phyloP scores from a whole-genome alignment of 495 filamentous ascomycete genomes.

The Podospora tetraspora region DNA sequence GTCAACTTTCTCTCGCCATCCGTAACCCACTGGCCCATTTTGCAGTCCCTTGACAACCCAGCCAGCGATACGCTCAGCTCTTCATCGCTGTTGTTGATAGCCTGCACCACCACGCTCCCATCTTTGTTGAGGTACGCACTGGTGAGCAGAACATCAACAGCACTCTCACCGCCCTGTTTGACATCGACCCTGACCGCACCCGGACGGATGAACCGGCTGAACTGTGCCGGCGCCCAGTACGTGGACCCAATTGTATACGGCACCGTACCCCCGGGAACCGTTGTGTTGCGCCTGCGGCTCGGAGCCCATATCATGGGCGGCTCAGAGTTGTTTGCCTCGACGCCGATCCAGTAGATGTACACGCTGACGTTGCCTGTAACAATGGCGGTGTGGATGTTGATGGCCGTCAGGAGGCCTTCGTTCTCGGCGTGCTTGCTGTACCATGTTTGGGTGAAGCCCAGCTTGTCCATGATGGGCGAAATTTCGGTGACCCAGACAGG shows the following conservation, averaged over 20 bases:
- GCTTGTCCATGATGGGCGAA: slow-evolving; percentile 19
- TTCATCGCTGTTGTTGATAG: slow-evolving; percentile 17
- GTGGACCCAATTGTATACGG: slow-evolving; percentile 8
- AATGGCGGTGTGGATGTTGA: slow-evolving; percentile 44
- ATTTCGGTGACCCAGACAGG: slow-evolving; percentile 24
- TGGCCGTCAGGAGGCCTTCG: slow-evolving; percentile 52
- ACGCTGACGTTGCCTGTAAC: slow-evolving; percentile 42
- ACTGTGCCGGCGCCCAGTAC: slow-evolving; percentile 20
- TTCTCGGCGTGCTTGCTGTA: slow-evolving; percentile 31
- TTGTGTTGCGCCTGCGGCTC: not conserved
- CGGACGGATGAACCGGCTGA: slow-evolving; percentile 20
- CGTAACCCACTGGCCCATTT: slow-evolving; percentile 2
- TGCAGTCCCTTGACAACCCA: not conserved
- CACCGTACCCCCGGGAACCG: not conserved
- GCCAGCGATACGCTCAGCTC: not conserved
- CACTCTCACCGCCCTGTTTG: not conserved
- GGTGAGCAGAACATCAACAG: not conserved
- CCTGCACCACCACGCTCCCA: slow-evolving; percentile 15
- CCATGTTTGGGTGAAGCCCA: slow-evolving; percentile 40
- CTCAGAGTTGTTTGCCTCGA: slow-evolving; percentile 5
- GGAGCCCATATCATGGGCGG: slow-evolving; percentile 18
- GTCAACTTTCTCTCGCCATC: slow-evolving; percentile 2
- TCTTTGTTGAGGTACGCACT: slow-evolving; percentile 17
- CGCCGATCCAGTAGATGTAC: slow-evolving; percentile 47
- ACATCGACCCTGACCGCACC: slow-evolving; percentile 14